Base-by-base conservation (phyloP, 345 rosid genomes). In the Ceriops zippeliana region DNA sequence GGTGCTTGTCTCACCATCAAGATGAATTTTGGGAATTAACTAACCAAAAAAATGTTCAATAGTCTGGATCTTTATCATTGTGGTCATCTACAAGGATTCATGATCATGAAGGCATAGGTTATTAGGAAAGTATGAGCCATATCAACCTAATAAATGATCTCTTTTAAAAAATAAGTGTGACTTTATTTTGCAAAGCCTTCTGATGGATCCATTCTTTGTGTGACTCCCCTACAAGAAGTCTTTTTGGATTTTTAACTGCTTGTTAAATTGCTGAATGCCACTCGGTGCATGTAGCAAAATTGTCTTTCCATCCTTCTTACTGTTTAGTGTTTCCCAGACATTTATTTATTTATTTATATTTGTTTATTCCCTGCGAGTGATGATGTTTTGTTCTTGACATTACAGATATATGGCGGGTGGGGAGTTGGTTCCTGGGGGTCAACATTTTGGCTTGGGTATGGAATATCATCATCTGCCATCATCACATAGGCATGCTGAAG, bases 331-430 rank as follows among this genome's bases (percentile, higher is more conserved):
- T 37, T 37, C 13, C 46, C 46, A 9, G 31, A 57, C 63, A 73
- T 56, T 34, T 24, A 7, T 35, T 24, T 11, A 28, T 16, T 8
- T 52, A 57, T 46, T 72, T 38, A 37, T 37, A 1, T 38, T 42
- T 13, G 17, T 42, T 13, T 42, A 13, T 42, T 5, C 17, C 49
- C 13, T 13, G 1, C 17, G 49, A 61, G 52, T 56, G 68, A 21
- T 24, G 20, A 51, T 27, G 19, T 24, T 51, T 27, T n/a, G 0
- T 58, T 65, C 69, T 60, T 13, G 60, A 51, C 58, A 58, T 73
- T 66, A 62, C 73, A 83, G 80, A 35, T 71, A 75, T 68, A 75
- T 71, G 62, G 57, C 67, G 57, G 82, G 21, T 11, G 24, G n/a
- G 66, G 70, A 63, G 30, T 13, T 52, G n/a, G 28, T 57, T 34